Base-by-base conservation (phyloP, 441 rosid genomes). In the Euphorbia celastroides region DNA sequence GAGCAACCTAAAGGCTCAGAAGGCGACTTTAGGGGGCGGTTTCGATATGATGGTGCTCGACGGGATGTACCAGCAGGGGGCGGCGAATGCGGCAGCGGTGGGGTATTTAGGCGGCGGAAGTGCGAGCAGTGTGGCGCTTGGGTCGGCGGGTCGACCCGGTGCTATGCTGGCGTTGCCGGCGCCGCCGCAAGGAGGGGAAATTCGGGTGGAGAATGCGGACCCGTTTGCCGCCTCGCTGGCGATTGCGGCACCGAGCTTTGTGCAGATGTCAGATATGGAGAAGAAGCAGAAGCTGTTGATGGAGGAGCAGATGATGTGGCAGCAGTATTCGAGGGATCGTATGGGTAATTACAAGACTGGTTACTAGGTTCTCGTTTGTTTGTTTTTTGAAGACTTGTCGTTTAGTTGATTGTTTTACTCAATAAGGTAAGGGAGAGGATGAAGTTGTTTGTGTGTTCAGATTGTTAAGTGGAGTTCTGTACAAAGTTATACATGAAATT, bases 241-340 rank as follows among this genome's bases (percentile, higher is more conserved):
- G 10, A 70, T 84, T 17, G 76, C 83, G 0, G 86, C 89, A 0
- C 89, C 89, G 0, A 19, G 86, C 0, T 83, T 77, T 54, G 85
- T 85, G 64, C 89, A 88, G 52, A 84, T 88, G 80, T 79, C 89
- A 5, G 90, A 84, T 46, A 63, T 85, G 73, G 93, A 81, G 77
- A 84, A 78, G 81, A 85, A 84, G 76, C 89, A 82, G 66, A 77
- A 70, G 70, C 58, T 82, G 44, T 64, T 85, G 73, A 36, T 67
- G 55, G 86, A 85, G 44, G 87, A 88, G 69, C 88, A 82, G 66
- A n/a, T 75, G n/a, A 73, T 84, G 85, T 88, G 88, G 90, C 79
- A 77, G 61, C 84, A 84, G 19, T 85, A 81, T 64, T 66, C 78
- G 10, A 76, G 70, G 22, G 70, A 79, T 60, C 87, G 86, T 51